Evolutionary conservation across 129 eudicot genomes (phyloP), one percentile per base, ranked within the genome.

Genomic region (Saussurea involucrata): DNA sequence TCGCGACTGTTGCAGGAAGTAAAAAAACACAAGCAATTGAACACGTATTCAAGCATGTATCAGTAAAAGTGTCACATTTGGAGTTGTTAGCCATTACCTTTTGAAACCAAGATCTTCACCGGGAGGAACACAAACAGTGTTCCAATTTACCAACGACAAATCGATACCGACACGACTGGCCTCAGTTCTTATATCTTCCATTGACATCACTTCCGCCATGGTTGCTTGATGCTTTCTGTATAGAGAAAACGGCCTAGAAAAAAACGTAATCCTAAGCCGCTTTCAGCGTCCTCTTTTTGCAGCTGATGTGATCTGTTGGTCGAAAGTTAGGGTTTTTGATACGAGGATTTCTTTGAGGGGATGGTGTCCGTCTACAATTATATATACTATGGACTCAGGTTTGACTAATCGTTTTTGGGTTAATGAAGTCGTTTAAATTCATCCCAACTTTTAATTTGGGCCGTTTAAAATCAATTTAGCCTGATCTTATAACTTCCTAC

Each of bases 201-300:
- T 82, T 4, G 89, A 74, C 57, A 86, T 69, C 6, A 72, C 90
- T 1, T 80, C 91, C 77, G 86, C 88, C 95, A 89, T 85, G 80
- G 63, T 71, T 66, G 36, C 49, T 72, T 33, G 20, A 33, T 68
- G 71, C 1, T 66, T 31, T 66, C 71, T 31, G 24, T 66, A 29
- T 15, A n/a, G 42, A 28, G 71, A 66, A 66, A 66, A 66, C 71
- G 46, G 42, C 69, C 69, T 28, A 66, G 42, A n/a, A 34, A 29
- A 17, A 66, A 66, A 34, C 24, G 57, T 17, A 32, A 32, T 29
- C 46, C 49, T 67, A 67, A 29, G 49, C 71, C 37, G 71, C 33
- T 32, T 66, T 27, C 70, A 20, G 40, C 12, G 46, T 20, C 53
- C 27, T 3, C 3, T 46, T 28, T 28, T 65, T 65, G 42, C 69